A percentile compares a stretch with the other conserved stretches of the same genome.
Conservation (phyloP, 768 basidiomycete species). For the Gymnopilus junonius region DNA sequence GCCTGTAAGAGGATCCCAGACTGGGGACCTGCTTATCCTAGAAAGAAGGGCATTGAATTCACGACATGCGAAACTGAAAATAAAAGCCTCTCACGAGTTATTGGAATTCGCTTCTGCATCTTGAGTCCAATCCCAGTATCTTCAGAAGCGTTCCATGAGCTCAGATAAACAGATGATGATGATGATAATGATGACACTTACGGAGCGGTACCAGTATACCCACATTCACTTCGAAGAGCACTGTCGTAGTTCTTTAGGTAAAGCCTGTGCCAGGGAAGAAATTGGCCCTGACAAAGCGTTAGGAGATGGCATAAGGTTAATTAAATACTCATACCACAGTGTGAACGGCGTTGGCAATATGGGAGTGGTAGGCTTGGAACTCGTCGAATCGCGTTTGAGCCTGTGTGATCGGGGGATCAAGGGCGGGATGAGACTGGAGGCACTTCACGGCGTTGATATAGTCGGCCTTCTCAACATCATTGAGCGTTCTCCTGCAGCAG, state of each 20-base stretch:
- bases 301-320: background rate
- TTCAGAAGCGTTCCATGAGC: slow-evolving; percentile 9
- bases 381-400: slow-evolving; percentile 43
- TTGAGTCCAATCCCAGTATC: slow-evolving; percentile 46
- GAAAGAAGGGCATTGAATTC: background rate
- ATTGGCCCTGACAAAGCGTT: slow-evolving; percentile 33
- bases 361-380: slow-evolving; percentile 41
- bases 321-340: slow-evolving; percentile 31
- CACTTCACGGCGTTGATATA: slow-evolving; percentile 40
- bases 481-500: slow-evolving; percentile 32
- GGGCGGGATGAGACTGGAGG: slow-evolving; percentile 33
- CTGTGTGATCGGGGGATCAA: slow-evolving; percentile 18
- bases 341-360: slow-evolving; percentile 33
- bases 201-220: slow-evolving; percentile 38
- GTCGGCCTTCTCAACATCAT: slow-evolving; percentile 26
- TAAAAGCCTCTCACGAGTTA: slow-evolving; percentile 2
- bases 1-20: slow-evolving; percentile 39
- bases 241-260: slow-evolving; percentile 34
- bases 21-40: slow-evolving; percentile 36
- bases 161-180: background rate
- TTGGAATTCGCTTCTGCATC: slow-evolving; percentile 30
- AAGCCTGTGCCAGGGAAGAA: slow-evolving; percentile 43
- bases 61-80: background rate
- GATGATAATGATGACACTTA: slow-evolving; percentile 21
- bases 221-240: slow-evolving; percentile 39